Percentiles rank a stretch among this genome's conserved stretches.
Evolutionary conservation across 2,329 filamentous ascomycete genomes (phyloP).

Genomic region (Colletotrichum endophyticum): DNA sequence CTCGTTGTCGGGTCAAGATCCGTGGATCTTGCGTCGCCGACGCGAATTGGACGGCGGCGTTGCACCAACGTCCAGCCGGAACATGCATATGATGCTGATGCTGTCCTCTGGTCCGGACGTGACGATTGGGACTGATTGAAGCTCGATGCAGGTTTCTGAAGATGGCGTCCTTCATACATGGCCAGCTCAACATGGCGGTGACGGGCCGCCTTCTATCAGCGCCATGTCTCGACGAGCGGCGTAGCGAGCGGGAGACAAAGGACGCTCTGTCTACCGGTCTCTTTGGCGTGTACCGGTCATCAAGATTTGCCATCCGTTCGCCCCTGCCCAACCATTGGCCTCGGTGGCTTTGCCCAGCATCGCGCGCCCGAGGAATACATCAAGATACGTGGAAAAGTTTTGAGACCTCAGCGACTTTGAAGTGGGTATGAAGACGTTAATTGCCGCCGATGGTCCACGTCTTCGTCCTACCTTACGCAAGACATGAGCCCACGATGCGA

Average conservation of each 20-base stretch:
- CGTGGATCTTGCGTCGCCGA: slow-evolving; percentile 6
- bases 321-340: background rate
- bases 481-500: background rate
- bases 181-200: background rate
- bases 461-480: slow-evolving; percentile 7
- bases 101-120: background rate
- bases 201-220: slow-evolving; percentile 4
- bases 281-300: slow-evolving; percentile 1
- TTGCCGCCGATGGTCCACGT: background rate
- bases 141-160: background rate
- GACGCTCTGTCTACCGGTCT: background rate
- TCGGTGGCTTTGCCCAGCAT: background rate
- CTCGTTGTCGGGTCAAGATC: slow-evolving; percentile 11
- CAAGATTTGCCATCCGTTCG: background rate
- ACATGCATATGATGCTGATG: background rate
- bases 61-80: background rate
- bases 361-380: background rate
- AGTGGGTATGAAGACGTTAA: background rate
- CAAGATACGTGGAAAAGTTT: background rate
- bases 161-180: background rate
- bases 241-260: slow-evolving; percentile 13
- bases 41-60: slow-evolving; percentile 6
- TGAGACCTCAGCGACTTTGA: background rate
- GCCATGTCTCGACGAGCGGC: slow-evolving; percentile 17
- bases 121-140: background rate